Conservation (phyloP, 1,284 basidiomycete genomes). For the Cutaneotrichosporon dermatis region DNA sequence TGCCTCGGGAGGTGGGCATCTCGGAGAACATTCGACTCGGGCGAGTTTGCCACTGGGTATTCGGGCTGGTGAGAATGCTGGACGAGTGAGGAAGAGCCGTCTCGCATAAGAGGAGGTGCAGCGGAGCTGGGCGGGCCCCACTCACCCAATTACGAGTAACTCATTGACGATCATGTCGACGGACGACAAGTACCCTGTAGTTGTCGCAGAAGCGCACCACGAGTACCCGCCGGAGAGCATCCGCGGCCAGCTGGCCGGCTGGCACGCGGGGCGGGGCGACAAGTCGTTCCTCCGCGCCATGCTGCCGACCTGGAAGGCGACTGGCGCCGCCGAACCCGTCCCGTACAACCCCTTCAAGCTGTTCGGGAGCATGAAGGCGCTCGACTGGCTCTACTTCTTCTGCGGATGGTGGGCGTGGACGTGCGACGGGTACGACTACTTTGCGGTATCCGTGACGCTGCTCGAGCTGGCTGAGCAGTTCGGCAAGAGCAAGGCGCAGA, state of each 20-base stretch:
- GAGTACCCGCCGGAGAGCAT: conserved; percentile 14
- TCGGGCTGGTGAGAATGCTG: too few species aligned
- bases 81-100: too few species aligned
- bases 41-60: too few species aligned
- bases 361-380: conserved; percentile 47
- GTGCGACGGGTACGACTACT: conserved; percentile 26
- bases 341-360: conserved; percentile 47
- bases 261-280: conserved; percentile 34
- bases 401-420: conserved; percentile 58
- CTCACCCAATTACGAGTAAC: too few species aligned
- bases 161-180: too few species aligned
- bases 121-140: too few species aligned
- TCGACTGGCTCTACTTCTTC: conserved; percentile 55
- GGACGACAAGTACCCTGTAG: too few species aligned
- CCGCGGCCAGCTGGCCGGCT: conserved; percentile 31
- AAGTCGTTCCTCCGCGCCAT: conserved; percentile 29
- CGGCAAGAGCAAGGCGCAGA: conserved; percentile 25
- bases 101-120: too few species aligned
- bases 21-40: too few species aligned
- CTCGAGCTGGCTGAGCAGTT: conserved; percentile 10
- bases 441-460: conserved; percentile 15
- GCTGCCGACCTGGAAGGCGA: conserved; percentile 26
- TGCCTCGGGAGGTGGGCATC: too few species aligned
- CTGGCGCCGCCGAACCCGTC: conserved; percentile 3
- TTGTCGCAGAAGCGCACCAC: not conserved